Percentiles rank a stretch among this genome's conserved stretches.
Conservation (phyloP, 116 monocot species). For the Posidonia oceanica region DNA sequence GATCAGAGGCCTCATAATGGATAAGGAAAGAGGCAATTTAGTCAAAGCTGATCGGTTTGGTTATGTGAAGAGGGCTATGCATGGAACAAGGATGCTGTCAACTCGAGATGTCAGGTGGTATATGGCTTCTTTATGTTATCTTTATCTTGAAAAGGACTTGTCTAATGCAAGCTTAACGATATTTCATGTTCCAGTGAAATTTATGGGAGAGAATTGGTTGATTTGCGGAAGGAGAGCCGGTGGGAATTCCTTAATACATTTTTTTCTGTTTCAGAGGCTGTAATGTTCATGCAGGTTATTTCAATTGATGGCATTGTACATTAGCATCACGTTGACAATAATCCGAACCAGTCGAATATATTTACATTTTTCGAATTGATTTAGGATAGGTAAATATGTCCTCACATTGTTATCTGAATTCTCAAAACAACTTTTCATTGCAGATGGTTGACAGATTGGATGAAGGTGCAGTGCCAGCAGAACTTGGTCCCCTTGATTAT, state of each 20-base stretch:
- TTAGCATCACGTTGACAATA: no score
- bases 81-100: slow-evolving; percentile 92
- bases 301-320: no score
- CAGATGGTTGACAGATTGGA: slow-evolving; percentile 97
- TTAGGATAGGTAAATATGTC: no score
- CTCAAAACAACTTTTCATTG: slow-evolving; percentile 4
- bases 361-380: no score
- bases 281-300: slow-evolving; percentile 93
- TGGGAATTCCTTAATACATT: slow-evolving; percentile 98
- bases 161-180: not conserved
- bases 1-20: slow-evolving; percentile 90
- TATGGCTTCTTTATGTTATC: not conserved
- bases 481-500: slow-evolving; percentile 84
- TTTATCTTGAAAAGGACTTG: no score
- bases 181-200: slow-evolving; percentile 49
- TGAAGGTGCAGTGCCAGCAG: slow-evolving; percentile 63
- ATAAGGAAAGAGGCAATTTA: slow-evolving; percentile 91
- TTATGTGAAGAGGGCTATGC: slow-evolving; percentile 90
- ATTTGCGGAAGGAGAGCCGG: slow-evolving; percentile 79
- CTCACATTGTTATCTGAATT: not conserved
- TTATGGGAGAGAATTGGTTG: slow-evolving; percentile 95
- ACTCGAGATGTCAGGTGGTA: slow-evolving; percentile 54
- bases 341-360: no score
- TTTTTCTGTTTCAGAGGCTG: slow-evolving; percentile 98
- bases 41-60: slow-evolving; percentile 96